Base-by-base conservation (phyloP, 140 eudicot genomes). In the Oenanthe javanica region DNA sequence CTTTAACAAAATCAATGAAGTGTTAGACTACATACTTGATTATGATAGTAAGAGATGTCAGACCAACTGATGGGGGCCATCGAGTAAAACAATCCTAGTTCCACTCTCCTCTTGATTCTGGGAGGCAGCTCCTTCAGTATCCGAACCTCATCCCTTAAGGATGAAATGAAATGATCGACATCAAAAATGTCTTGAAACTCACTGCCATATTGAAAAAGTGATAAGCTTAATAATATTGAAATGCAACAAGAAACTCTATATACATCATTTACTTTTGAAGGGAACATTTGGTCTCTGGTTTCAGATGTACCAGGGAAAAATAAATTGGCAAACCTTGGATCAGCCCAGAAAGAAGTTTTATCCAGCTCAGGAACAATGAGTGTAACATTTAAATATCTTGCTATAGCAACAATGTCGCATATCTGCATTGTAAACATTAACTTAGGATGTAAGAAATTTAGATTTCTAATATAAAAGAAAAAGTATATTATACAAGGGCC, bases 21-120 rank as follows among this genome's bases (percentile, higher is more conserved):
- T 36, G 57, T 6, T 36, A 12, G 21, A 9, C 72, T 43, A 50
- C 79, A 4, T 9, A 94, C 98, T 91, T 94, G 98, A 81, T 89
- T 89, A 61, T 87, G 93, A 84, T 94, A 94, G 84, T 94, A 94
- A 40, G 97, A 94, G 43, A 94, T 90, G 84, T 94, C 93, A 48
- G 98, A 94, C 98, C 98, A 94, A 87, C 98, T 94, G 86, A 92
- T 66, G 19, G 98, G 98, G 25, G 97, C 87, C 98, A 94, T 94
- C 38, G 93, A 81, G 75, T 90, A 86, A 50, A 89, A 36, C 70
- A 83, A 74, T 79, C 97, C 97, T 38, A 85, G 88, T 83, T 94
- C 96, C 79, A 94, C 90, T 86, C 90, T 89, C 85, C 81, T 88
- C 89, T 88, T 94, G 40, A 94, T 94, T 77, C 97, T 84, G 4